Evolutionary conservation across 129 eudicot genomes (phyloP).

Genomic region (Arctium minus): DNA sequence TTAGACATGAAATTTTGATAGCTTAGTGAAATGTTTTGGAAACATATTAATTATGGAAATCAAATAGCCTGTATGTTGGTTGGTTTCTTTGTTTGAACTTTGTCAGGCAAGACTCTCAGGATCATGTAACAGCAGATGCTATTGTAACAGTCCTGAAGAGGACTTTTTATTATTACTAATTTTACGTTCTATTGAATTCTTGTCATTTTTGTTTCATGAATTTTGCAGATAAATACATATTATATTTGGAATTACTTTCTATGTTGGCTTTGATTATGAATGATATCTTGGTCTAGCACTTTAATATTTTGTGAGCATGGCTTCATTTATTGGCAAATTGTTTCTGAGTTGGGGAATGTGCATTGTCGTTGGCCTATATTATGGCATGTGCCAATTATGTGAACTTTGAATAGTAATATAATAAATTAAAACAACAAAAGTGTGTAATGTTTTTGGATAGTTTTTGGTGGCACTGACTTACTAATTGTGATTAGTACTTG

Average conservation of each 20-base stretch:
- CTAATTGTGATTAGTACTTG: background rate
- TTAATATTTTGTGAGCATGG: background rate
- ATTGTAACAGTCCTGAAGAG: conserved; percentile 4
- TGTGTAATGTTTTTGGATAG: background rate
- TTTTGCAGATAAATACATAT: background rate
- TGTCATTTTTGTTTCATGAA: background rate
- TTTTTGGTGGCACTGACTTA: background rate
- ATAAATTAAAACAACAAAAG: background rate
- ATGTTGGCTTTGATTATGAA: background rate
- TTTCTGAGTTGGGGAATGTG: conserved; percentile 7
- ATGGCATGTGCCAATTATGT: background rate
- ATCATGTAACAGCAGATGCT: conserved; percentile 1
- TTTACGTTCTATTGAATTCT: background rate
- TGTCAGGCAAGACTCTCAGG: background rate
- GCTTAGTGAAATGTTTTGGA: conserved; percentile 4
- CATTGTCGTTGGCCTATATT: background rate
- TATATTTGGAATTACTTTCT: background rate
- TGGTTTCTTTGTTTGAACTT: background rate
- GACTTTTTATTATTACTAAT: background rate
- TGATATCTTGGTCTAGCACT: background rate
- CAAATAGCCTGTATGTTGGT: background rate
- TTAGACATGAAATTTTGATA: background rate
- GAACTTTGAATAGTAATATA: background rate
- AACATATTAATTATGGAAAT: background rate
- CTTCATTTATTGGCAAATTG: background rate